phyloP scores from a whole-genome alignment of 23 red algal genomes.

The Pyropia haitanensis region DNA sequence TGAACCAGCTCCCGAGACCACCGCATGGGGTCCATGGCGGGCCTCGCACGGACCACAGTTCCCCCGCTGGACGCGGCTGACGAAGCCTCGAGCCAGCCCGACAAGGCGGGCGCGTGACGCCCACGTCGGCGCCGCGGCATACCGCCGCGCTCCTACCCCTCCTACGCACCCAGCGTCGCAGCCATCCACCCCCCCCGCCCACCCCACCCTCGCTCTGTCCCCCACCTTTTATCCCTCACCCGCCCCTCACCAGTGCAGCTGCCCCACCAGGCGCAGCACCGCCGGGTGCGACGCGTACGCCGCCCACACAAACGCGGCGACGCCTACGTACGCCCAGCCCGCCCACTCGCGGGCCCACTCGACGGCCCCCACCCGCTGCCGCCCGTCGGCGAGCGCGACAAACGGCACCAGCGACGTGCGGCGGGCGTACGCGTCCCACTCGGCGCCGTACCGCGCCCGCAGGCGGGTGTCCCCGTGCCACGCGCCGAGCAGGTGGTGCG shows the following conservation, averaged over 20 bases:
- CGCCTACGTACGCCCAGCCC: conserved; percentile 69
- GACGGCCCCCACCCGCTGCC: conserved; percentile 31
- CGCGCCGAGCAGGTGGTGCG: conserved; percentile 77
- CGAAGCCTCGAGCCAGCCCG: no score
- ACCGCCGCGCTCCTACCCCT: no score
- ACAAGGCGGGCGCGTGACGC: no score
- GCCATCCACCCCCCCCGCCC: no score
- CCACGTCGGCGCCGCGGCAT: no score
- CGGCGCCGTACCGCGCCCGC: conserved; percentile 39
- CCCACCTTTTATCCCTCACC: neutral
- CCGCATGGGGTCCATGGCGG: no score
- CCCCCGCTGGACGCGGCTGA: no score
- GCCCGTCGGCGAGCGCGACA: conserved; percentile 37
- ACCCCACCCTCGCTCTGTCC: neutral
- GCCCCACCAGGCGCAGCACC: conserved; percentile 42
- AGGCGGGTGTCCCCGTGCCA: conserved; percentile 92
- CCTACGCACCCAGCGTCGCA: no score
- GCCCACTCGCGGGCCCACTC: conserved; percentile 21
- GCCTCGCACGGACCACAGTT: no score
- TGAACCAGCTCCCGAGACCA: no score
- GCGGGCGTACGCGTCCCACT: conserved; percentile 50
- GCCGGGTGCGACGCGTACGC: conserved; percentile 69
- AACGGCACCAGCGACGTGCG: conserved; percentile 80
- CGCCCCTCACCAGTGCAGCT: conserved; percentile 12
- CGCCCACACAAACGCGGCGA: conserved; percentile 45